Evolutionary conservation across 179 eudicot species (phyloP).

Genomic region (Carnegiea gigantea): DNA sequence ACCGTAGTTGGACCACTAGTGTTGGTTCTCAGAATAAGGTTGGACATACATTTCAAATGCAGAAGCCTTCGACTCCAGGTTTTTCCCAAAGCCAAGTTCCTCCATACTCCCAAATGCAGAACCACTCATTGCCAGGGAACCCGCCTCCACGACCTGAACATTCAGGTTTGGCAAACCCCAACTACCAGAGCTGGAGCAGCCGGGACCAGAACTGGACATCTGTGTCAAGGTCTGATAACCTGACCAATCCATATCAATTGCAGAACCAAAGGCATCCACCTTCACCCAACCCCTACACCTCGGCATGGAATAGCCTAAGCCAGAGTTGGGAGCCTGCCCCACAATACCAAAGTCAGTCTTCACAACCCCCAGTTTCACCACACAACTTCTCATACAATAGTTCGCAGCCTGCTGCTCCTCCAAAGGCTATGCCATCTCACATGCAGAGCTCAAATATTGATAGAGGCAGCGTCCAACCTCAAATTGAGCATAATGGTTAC

Average conservation of each 20-base stretch:
- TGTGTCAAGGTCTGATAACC: neutral
- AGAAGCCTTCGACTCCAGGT: neutral
- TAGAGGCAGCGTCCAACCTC: constrained; percentile 11
- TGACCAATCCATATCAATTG: constrained; percentile 19
- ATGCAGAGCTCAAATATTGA: neutral
- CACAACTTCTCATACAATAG: neutral
- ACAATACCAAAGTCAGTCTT: constrained; percentile 2
- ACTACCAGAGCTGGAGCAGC: neutral
- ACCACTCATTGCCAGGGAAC: neutral
- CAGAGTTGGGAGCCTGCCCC: constrained; percentile 11
- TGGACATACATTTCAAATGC: constrained; percentile 11
- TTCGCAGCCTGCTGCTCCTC: neutral
- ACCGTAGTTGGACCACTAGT: neutral
- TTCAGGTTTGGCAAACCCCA: neutral
- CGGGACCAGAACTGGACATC: too few relatives aligned
- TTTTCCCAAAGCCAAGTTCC: neutral
- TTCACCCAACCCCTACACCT: constrained; percentile 1
- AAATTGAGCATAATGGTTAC: constrained; percentile 4
- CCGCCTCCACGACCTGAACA: neutral
- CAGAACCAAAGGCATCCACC: constrained; percentile 16
- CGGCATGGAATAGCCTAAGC: constrained; percentile 5
- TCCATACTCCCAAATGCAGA: constrained; percentile 1
- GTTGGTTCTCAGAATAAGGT: neutral
- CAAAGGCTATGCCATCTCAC: constrained; percentile 3
- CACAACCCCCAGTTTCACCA: neutral